These are phyloP conservation scores for Prunus yedoensis DNA, from an alignment of 331 rosid genomes.

Conservation along the genomic window DNA sequence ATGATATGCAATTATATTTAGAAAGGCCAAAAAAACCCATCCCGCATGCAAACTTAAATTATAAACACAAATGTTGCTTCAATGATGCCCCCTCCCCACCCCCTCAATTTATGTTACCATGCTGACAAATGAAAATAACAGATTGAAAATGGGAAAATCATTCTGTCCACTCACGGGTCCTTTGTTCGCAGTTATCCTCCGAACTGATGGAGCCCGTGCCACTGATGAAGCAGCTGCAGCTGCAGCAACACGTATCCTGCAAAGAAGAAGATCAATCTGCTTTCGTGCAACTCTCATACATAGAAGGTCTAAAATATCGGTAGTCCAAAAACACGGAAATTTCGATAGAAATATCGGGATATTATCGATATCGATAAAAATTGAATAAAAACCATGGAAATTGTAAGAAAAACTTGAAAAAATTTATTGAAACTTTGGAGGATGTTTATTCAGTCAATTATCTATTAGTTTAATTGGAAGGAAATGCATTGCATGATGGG, in stretches of 20 bases:
- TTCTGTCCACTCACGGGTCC: conserved; percentile 50
- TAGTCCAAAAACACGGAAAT: too few species aligned
- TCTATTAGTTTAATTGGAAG: too few species aligned
- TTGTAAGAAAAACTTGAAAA: too few species aligned
- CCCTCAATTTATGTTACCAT: background rate
- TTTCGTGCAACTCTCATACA: background rate
- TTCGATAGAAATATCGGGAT: too few species aligned
- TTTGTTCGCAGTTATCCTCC: conserved; percentile 58
- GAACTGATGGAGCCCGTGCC: conserved; percentile 74
- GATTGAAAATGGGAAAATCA: background rate
- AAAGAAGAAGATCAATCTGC: conserved; percentile 8
- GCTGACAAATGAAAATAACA: background rate
- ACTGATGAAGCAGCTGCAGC: conserved; percentile 92
- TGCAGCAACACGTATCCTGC: conserved; percentile 91
- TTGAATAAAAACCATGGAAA: too few species aligned
- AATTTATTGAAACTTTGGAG: too few species aligned
- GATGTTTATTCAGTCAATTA: too few species aligned
- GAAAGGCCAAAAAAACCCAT: background rate
- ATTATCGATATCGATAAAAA: too few species aligned
- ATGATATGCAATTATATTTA: background rate
- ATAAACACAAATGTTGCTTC: background rate
- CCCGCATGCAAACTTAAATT: background rate
- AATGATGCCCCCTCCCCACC: background rate
- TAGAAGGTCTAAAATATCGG: too few species aligned
- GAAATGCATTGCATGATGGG: too few species aligned